phyloP scores from a whole-genome alignment of 2,329 filamentous ascomycete species.

The Didymosphaeria variabile region DNA sequence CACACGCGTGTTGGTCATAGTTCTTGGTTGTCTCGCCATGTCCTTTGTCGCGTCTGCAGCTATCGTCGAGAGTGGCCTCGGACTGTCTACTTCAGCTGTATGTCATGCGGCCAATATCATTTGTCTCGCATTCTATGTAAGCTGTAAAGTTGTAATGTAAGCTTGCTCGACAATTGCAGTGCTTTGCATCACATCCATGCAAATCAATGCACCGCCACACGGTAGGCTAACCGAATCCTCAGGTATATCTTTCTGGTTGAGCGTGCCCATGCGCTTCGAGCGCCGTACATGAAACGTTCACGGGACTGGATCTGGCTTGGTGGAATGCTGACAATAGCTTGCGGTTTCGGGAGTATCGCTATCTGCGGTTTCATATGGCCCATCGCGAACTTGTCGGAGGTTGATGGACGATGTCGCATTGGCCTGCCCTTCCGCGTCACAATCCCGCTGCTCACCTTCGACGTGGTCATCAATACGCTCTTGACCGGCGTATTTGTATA shows the following conservation, averaged over 20 bases:
- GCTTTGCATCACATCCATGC: neutral
- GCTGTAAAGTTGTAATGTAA: slow-evolving; percentile 40
- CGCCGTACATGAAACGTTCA: slow-evolving; percentile 40
- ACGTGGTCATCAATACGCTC: slow-evolving; percentile 50
- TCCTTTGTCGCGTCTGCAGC: slow-evolving; percentile 47
- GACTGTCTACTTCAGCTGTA: slow-evolving; percentile 29
- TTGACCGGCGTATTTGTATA: slow-evolving; percentile 52
- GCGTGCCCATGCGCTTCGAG: slow-evolving; percentile 50
- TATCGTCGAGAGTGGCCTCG: slow-evolving; percentile 44
- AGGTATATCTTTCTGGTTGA: slow-evolving; percentile 56
- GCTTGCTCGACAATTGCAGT: neutral
- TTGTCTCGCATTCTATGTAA: slow-evolving; percentile 51
- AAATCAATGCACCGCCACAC: neutral
- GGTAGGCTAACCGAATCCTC: slow-evolving; percentile 1
- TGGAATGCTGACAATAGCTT: slow-evolving; percentile 35
- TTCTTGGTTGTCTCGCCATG: slow-evolving; percentile 48
- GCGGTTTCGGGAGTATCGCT: slow-evolving; percentile 42
- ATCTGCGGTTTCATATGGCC: slow-evolving; percentile 43
- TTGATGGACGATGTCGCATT: slow-evolving; percentile 50
- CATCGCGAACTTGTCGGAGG: slow-evolving; percentile 37
- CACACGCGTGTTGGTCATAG: slow-evolving; percentile 42
- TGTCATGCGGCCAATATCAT: slow-evolving; percentile 49
- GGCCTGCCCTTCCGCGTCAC: slow-evolving; percentile 49
- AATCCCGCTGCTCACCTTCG: slow-evolving; percentile 49
- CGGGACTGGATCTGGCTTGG: slow-evolving; percentile 48